These are phyloP conservation scores for Grigorovia yakushimaensis DNA, from an alignment of 805 yeast species.

Conservation along the genomic window DNA sequence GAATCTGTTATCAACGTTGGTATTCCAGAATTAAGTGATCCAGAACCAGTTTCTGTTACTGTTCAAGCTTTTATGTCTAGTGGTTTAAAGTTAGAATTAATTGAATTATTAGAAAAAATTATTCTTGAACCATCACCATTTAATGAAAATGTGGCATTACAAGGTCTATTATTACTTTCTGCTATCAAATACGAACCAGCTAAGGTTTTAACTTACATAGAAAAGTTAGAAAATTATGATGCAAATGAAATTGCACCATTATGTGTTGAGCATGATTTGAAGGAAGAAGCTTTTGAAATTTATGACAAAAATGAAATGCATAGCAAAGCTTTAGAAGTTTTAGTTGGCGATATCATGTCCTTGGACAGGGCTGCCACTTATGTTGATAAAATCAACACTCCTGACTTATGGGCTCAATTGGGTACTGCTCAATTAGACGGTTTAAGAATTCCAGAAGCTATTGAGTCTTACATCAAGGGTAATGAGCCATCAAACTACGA, in stretches of 20 bases:
- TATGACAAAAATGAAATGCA: constrained; percentile 76
- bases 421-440: constrained; percentile 96
- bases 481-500: constrained; percentile 83
- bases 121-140: constrained; percentile 96
- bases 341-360: constrained; percentile 88
- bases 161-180: constrained; percentile 84
- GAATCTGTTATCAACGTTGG: constrained; percentile 96
- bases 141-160: constrained; percentile 88
- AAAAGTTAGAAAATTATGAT: constrained; percentile 82
- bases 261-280: constrained; percentile 77
- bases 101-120: constrained; percentile 91
- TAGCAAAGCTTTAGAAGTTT: constrained; percentile 74
- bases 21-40: constrained; percentile 85
- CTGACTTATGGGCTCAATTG: constrained; percentile 88
- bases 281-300: constrained; percentile 91
- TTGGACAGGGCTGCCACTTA: constrained; percentile 90
- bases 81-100: constrained; percentile 83
- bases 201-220: constrained; percentile 74
- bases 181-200: constrained; percentile 92
- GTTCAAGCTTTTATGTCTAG: constrained; percentile 95
- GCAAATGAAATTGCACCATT: constrained; percentile 89
- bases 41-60: constrained; percentile 87
- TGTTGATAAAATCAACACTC: constrained; percentile 78
- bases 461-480: constrained; percentile 84
- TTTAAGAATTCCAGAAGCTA: constrained; percentile 81